Evolutionary conservation across 2,329 filamentous ascomycete species (phyloP).

Genomic region (Atkinsonella texensis): DNA sequence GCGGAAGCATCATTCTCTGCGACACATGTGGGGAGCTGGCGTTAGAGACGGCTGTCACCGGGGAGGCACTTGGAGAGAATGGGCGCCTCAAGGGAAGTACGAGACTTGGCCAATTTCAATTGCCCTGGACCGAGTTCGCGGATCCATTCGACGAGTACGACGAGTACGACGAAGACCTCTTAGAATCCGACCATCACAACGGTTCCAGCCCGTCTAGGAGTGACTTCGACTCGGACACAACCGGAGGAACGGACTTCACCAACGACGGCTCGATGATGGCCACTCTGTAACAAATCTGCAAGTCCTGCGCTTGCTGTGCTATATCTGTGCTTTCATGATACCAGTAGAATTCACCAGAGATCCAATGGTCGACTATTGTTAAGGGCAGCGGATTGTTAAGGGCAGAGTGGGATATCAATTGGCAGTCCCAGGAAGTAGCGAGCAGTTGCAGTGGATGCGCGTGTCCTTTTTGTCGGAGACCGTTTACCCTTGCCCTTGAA

Average conservation of each 20-base stretch:
- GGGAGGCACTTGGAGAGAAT: not conserved
- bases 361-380: not conserved
- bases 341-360: not conserved
- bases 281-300: not conserved
- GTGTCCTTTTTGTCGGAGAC: conserved; percentile 15
- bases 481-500: conserved; percentile 15
- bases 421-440: not conserved
- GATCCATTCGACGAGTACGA: conserved; percentile 25
- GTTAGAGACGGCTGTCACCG: conserved; percentile 12
- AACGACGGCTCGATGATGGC: conserved; percentile 12
- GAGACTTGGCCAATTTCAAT: conserved; percentile 18
- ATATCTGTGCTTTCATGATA: no score
- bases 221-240: conserved; percentile 11
- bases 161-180: conserved; percentile 28
- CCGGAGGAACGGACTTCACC: conserved; percentile 11
- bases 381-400: not conserved
- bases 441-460: conserved; percentile 8
- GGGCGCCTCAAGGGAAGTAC: conserved; percentile 12
- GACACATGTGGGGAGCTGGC: conserved; percentile 23
- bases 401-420: not conserved
- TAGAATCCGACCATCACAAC: conserved; percentile 8
- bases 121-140: conserved; percentile 13
- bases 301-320: not conserved
- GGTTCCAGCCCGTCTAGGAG: conserved; percentile 1
- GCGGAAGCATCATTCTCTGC: conserved; percentile 33